These are phyloP conservation scores for Cenchrus fungigraminus DNA, from an alignment of 176 grass and related monocot genomes.

Conservation along the genomic window DNA sequence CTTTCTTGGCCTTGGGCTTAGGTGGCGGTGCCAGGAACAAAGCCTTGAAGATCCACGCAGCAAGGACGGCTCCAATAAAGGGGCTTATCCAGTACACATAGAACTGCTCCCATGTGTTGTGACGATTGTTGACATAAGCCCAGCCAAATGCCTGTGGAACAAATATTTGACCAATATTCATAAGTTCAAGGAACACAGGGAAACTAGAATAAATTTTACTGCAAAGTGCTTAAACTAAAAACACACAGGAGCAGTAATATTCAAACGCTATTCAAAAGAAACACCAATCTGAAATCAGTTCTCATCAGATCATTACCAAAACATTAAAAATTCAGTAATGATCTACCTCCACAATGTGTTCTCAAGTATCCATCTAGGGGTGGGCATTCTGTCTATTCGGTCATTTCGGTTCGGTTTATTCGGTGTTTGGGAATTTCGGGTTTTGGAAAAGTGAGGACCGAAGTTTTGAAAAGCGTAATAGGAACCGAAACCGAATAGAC, in stretches of 20 bases:
- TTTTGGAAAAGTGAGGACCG: too few species aligned
- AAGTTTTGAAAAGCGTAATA: too few species aligned
- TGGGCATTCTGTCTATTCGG: too few species aligned
- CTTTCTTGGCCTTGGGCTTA: conserved; percentile 73
- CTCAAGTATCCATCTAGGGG: too few species aligned
- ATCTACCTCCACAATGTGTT: background rate
- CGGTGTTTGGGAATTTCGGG: background rate
- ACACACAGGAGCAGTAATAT: background rate
- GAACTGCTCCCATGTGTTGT: conserved; percentile 95
- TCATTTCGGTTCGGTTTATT: too few species aligned
- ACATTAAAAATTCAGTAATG: background rate
- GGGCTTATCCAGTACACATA: conserved; percentile 99
- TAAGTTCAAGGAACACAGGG: background rate
- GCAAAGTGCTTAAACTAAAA: background rate
- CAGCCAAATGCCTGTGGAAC: conserved; percentile 87
- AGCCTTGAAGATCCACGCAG: conserved; percentile 73
- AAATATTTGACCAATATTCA: background rate
- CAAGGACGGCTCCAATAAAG: conserved; percentile 78
- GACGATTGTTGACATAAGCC: conserved; percentile 84
- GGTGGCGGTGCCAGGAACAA: conserved; percentile 48
- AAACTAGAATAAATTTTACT: background rate
- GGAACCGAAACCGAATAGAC: too few species aligned
- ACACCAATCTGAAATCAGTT: background rate
- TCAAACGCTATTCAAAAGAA: background rate
- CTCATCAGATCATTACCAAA: background rate